Evolutionary conservation across 2,329 filamentous ascomycete species (phyloP).

Genomic region (Fusarium sp.): DNA sequence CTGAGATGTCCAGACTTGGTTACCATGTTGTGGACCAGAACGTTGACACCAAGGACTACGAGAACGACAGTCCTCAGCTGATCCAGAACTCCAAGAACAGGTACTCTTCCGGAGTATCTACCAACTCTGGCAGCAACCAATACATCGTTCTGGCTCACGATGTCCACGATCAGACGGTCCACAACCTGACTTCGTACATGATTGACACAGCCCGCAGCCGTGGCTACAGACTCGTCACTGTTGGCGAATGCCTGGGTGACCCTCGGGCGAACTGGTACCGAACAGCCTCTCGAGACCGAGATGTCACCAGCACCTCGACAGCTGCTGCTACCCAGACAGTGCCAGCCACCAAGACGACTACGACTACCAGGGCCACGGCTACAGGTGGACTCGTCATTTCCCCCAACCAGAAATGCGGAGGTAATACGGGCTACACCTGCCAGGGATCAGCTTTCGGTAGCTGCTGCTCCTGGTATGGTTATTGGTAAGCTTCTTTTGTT

Average conservation of each 20-base stretch:
- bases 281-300: constrained; percentile 29
- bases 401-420: constrained; percentile 53
- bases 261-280: constrained; percentile 65
- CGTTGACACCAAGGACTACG: constrained; percentile 70
- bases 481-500: constrained; percentile 48
- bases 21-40: constrained; percentile 69
- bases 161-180: constrained; percentile 60
- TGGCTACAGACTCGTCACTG: constrained; percentile 62
- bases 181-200: constrained; percentile 57
- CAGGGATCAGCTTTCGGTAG: constrained; percentile 50
- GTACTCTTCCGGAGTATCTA: constrained; percentile 52
- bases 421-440: constrained; percentile 51
- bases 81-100: constrained; percentile 59
- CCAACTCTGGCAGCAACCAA: constrained; percentile 41
- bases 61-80: constrained; percentile 60
- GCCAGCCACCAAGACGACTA: constrained; percentile 18
- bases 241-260: constrained; percentile 68
- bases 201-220: constrained; percentile 53
- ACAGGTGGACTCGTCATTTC: constrained; percentile 44
- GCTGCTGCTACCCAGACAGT: constrained; percentile 25
- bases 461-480: constrained; percentile 57
- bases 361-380: constrained; percentile 30
- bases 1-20: constrained; percentile 54
- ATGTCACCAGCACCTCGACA: constrained; percentile 11
- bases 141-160: constrained; percentile 67